Base-by-base conservation (phyloP, 176 grass and related monocot genomes). In the Cocos nucifera region DNA sequence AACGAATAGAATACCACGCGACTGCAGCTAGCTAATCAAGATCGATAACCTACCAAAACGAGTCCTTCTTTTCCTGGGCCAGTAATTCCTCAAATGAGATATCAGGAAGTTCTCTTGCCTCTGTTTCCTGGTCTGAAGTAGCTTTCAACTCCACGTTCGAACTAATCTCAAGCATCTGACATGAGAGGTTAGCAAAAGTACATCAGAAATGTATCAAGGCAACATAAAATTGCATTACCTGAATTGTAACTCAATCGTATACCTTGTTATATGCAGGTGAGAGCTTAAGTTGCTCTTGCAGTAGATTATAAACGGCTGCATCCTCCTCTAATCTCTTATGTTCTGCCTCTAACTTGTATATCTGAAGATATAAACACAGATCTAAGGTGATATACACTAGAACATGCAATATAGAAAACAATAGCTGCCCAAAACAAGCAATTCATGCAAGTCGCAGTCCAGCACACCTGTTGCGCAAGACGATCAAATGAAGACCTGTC, bases 1-100 rank as follows among this genome's bases (percentile, higher is more conserved):
- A 63, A 50, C 17, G 9, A 2, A 3, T 6, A 19, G 17, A 61
- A 61, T 18, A 61, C 3, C 30, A 14, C 15, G 18, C 0, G n/a
- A 20, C 26, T 61, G 2, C 2, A n/a, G 29, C 58, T 21, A 35
- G 5, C 26, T 20, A 54, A 26, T 10, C 4, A 30, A 55, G 28
- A 39, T 44, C 4, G 6, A 53, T 19, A 35, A 68, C 65, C 28
- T 4, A 82, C 79, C 93, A 97, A 69, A 97, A 91, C 6, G 76
- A 77, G 53, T 97, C 93, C 67, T 88, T 73, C 76, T 97, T 92
- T 89, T 97, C 87, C 72, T 77, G 74, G 27, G 87, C 93, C 61
- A 97, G 78, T 61, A 97, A 49, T 52, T 97, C 93, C 69, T 97
- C 93, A 4, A 97, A 97, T 50, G 93, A 76, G 51, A 91, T 97